A percentile compares a stretch with the other conserved stretches of the same genome.
These are phyloP conservation scores for Botrytis cinerea DNA, from an alignment of 2,329 filamentous ascomycete genomes.

Conservation along the genomic window DNA sequence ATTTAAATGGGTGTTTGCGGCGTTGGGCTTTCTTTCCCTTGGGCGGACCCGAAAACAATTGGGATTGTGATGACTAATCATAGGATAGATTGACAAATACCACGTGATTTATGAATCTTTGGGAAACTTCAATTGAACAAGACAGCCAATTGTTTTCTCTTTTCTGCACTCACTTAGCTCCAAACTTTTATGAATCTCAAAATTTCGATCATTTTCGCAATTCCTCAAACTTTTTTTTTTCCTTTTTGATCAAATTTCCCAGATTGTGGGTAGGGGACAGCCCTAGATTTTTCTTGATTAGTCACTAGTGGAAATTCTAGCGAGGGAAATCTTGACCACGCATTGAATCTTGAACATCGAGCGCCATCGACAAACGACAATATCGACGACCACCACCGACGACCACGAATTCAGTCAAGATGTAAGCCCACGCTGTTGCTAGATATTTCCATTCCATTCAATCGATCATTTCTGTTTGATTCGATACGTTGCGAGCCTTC, in stretches of 20 bases:
- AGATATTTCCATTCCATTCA: constrained; percentile 16
- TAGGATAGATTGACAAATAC: neutral
- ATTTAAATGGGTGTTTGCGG: neutral
- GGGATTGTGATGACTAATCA: neutral
- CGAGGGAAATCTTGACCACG: constrained; percentile 5
- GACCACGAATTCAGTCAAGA: constrained; percentile 40
- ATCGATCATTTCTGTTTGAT: constrained; percentile 20
- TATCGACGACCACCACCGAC: constrained; percentile 40
- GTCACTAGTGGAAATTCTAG: constrained; percentile 5
- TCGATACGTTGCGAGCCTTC: neutral
- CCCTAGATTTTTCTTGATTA: constrained; percentile 6
- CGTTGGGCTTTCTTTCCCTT: neutral
- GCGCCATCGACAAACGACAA: constrained; percentile 35
- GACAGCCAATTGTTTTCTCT: neutral
- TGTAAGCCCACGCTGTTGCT: constrained; percentile 35
- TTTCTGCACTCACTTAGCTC: neutral
- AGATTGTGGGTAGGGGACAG: constrained; percentile 1
- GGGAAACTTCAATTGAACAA: neutral
- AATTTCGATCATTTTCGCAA: neutral
- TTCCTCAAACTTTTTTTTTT: neutral
- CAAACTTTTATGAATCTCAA: neutral
- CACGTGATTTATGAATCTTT: neutral
- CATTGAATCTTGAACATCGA: constrained; percentile 6
- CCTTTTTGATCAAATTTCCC: neutral
- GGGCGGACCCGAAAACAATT: neutral